Evolutionary conservation across 768 basidiomycete genomes (phyloP).

Genomic region (Leccinum rimulosum): DNA sequence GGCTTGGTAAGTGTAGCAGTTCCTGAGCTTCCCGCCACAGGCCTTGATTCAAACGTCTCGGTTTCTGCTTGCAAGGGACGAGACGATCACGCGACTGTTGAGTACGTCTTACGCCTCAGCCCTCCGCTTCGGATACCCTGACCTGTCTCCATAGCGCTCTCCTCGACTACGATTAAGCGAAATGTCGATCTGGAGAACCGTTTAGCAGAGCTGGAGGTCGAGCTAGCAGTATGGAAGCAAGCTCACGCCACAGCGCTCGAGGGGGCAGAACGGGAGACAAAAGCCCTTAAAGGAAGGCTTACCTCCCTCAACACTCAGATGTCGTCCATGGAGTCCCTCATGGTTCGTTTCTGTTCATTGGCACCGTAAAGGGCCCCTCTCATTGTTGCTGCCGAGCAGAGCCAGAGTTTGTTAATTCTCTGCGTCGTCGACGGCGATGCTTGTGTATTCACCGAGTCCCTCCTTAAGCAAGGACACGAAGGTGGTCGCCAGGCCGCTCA

Average conservation of each 20-base stretch:
- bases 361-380: background rate
- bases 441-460: slow-evolving; percentile 58
- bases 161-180: slow-evolving; percentile 58
- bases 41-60: slow-evolving; percentile 18
- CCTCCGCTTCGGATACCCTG: slow-evolving; percentile 6
- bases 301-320: slow-evolving; percentile 64
- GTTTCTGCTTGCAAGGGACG: slow-evolving; percentile 52
- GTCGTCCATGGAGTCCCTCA: slow-evolving; percentile 53
- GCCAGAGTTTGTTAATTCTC: slow-evolving; percentile 65
- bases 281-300: slow-evolving; percentile 67
- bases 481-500: slow-evolving; percentile 64
- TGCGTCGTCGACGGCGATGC: slow-evolving; percentile 75
- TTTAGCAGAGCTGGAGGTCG: slow-evolving; percentile 65
- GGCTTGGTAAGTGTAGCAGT: slow-evolving; percentile 51
- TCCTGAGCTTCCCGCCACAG: slow-evolving; percentile 11
- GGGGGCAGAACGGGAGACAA: slow-evolving; percentile 58
- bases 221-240: slow-evolving; percentile 68
- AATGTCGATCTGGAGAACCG: slow-evolving; percentile 63
- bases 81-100: slow-evolving; percentile 58
- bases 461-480: slow-evolving; percentile 59
- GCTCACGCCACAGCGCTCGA: slow-evolving; percentile 64
- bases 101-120: slow-evolving; percentile 38
- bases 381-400: slow-evolving; percentile 35
- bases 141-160: slow-evolving; percentile 48
- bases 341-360: slow-evolving; percentile 24